Evolutionary conservation across 352 stramenopile genomes (phyloP), one percentile per base, ranked within the genome.

Genomic region (Phytopythium cucurbitacearum): DNA sequence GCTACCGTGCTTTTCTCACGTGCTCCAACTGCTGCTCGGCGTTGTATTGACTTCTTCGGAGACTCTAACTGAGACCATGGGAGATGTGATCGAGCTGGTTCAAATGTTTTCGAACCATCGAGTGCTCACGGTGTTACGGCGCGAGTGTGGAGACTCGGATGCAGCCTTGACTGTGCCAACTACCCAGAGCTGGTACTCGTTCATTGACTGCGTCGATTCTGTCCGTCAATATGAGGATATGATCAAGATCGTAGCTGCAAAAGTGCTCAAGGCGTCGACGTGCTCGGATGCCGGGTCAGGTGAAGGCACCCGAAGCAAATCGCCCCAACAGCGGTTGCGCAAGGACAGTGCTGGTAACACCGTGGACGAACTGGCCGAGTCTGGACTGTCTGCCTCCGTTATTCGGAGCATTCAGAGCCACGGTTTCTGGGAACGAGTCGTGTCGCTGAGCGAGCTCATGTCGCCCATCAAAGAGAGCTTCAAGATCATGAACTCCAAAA

Each of bases 191-290:
- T 91, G 78, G 80, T 86, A 88, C 46, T 88, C 80, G 7, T 91
- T 91, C 40, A 87, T 91, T 46, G 80, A 91, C 60, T 75, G 74
- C 55, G 73, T 91, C 11, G 78, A 91, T 61, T 91, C 76, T 4
- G 72, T 89, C 53, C 76, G 78, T 7, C 80, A 91, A 48, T 89
- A 85, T 55, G 78, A 89, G 63, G 80, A 91, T 40, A 85, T 88
- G 78, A 87, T 91, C 60, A 91, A 91, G 60, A 87, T 88, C 41
- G 85, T 91, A 37, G 71, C 78, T 4, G 74, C 69, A 0, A 85
- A 85, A 56, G 71, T 82, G 39, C 48, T 75, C 28, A 56, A 65
- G 32, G 71, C 67, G 46, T 64, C 59, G 2, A 51, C 40, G 0
- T 38, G 46, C 52, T 41, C 34, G 0, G 43, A 40, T 13, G n/a